Evolutionary conservation across 202 grass and related monocot species (phyloP).

Genomic region (Panicum virgatum): DNA sequence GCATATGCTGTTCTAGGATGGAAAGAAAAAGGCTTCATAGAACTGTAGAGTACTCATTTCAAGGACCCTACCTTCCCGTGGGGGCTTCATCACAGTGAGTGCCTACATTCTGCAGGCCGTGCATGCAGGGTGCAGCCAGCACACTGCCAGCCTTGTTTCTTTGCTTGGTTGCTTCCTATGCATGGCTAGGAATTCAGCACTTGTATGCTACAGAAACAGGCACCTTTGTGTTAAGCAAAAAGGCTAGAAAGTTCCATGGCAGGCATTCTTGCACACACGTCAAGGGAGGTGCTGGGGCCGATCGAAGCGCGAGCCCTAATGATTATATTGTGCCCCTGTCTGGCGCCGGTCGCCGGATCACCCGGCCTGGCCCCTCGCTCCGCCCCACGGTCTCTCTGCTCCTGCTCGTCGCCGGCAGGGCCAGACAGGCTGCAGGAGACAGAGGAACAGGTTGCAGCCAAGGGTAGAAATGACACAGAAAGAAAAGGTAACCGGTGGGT

Average conservation of each 20-base stretch:
- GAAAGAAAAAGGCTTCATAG: too few relatives aligned
- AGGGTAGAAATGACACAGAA: conserved; percentile 12
- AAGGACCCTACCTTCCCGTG: too few relatives aligned
- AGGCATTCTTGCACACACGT: not conserved
- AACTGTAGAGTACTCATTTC: too few relatives aligned
- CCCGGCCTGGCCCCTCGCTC: not conserved
- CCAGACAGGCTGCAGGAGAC: not conserved
- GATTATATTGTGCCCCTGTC: conserved; percentile 48
- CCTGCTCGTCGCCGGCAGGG: not conserved
- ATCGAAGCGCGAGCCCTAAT: conserved; percentile 4
- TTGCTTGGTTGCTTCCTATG: not conserved
- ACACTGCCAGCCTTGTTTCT: conserved; percentile 2
- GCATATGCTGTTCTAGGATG: too few relatives aligned
- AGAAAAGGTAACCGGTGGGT: not conserved
- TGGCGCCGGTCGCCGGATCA: conserved; percentile 26
- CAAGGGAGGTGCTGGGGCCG: conserved; percentile 30
- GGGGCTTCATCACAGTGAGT: too few relatives aligned
- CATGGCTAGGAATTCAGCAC: conserved; percentile 8
- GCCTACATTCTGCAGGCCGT: not conserved
- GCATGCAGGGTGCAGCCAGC: not conserved
- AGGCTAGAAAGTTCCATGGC: conserved; percentile 14
- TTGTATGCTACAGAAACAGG: not conserved
- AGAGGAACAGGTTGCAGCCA: conserved; percentile 8
- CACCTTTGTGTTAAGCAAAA: not conserved
- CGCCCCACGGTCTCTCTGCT: not conserved